phyloP scores from a whole-genome alignment of 352 stramenopile species.

The Thraustochytrium striatum region DNA sequence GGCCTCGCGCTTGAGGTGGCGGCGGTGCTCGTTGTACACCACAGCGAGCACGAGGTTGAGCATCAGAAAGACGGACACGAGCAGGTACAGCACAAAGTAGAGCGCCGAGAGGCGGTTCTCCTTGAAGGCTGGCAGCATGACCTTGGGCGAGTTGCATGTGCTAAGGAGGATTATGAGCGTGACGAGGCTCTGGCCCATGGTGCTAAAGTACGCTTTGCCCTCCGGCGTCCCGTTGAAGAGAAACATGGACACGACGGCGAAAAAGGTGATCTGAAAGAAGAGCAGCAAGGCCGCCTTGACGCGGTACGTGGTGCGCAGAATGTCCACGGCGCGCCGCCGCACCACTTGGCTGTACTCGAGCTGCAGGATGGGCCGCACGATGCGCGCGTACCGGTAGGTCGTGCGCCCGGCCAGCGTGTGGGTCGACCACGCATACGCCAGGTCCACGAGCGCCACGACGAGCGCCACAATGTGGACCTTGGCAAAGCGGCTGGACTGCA shows the following conservation, averaged over 20 bases:
- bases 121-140: conserved; percentile 48
- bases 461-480: conserved; percentile 20
- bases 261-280: conserved; percentile 36
- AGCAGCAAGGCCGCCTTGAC: conserved; percentile 15
- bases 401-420: not conserved
- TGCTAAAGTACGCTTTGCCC: conserved; percentile 24
- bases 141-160: conserved; percentile 46
- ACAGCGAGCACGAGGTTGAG: conserved; percentile 50
- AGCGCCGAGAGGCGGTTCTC: not conserved
- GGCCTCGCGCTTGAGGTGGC: conserved; percentile 25
- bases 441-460: conserved; percentile 8
- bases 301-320: conserved; percentile 25
- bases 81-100: conserved; percentile 45
- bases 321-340: conserved; percentile 20
- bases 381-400: conserved; percentile 29
- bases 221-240: conserved; percentile 26
- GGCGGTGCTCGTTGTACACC: conserved; percentile 51
- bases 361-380: conserved; percentile 22
- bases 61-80: conserved; percentile 51
- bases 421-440: not conserved
- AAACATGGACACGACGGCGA: conserved; percentile 29
- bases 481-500: conserved; percentile 9
- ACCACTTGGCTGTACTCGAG: conserved; percentile 38
- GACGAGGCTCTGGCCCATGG: conserved; percentile 5
- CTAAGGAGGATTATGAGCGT: conserved; percentile 35